Percentiles rank a stretch among this genome's conserved stretches.
These are phyloP conservation scores for Ramalina intermedia DNA, from an alignment of 495 filamentous ascomycete genomes.

Conservation along the genomic window DNA sequence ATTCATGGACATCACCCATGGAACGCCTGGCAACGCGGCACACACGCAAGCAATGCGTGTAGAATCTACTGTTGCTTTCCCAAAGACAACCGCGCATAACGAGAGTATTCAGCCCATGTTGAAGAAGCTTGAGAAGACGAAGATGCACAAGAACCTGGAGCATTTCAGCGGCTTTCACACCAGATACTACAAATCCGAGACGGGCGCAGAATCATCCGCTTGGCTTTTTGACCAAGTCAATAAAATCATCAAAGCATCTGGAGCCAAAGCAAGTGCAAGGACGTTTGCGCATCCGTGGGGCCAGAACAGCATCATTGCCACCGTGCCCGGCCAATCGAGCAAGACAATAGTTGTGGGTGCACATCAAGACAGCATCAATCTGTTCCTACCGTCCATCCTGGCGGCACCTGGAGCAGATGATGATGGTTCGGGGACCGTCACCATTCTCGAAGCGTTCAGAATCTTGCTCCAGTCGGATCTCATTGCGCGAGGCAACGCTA, in stretches of 20 bases:
- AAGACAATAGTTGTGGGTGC: constrained; percentile 68
- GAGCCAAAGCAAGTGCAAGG: constrained; percentile 57
- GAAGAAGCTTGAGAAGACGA: constrained; percentile 50
- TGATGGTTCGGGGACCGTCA: constrained; percentile 63
- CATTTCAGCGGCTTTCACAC: constrained; percentile 73
- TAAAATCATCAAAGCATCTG: constrained; percentile 50
- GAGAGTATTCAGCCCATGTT: constrained; percentile 53
- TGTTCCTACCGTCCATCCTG: constrained; percentile 73
- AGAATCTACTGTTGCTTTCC: constrained; percentile 42
- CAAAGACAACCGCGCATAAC: constrained; percentile 48
- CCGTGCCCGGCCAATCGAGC: constrained; percentile 73
- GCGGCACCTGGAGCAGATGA: constrained; percentile 65
- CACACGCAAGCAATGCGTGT: constrained; percentile 17
- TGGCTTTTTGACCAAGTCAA: constrained; percentile 77
- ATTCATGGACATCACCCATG: constrained; percentile 92
- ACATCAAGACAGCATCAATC: constrained; percentile 78
- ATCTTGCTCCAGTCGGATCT: constrained; percentile 43
- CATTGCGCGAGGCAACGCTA: constrained; percentile 34
- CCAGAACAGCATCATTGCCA: constrained; percentile 84
- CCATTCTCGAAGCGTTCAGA: constrained; percentile 59
- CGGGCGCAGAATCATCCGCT: constrained; percentile 72
- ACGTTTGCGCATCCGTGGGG: constrained; percentile 76
- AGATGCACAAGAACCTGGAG: constrained; percentile 67
- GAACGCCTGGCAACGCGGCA: constrained; percentile 16
- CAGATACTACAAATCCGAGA: constrained; percentile 77